Percentiles rank a stretch among this genome's conserved stretches.
Conservation (phyloP, 2,329 filamentous ascomycete species). For the Drechslerella stenobrocha region DNA sequence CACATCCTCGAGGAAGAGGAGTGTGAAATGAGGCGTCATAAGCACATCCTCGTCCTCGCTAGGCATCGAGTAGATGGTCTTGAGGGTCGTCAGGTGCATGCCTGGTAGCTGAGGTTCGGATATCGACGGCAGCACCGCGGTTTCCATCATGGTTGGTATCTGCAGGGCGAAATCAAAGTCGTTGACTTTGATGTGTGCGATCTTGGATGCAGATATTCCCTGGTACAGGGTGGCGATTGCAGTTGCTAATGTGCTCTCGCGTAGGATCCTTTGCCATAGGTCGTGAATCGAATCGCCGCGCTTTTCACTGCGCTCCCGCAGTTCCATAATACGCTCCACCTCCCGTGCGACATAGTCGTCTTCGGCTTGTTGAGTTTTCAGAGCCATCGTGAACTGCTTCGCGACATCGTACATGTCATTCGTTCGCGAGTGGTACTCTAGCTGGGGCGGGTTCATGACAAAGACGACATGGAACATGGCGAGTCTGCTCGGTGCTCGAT, state of each 20-base stretch:
- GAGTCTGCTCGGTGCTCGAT: slow-evolving; percentile 26
- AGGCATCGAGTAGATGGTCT: slow-evolving; percentile 72
- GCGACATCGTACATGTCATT: slow-evolving; percentile 84
- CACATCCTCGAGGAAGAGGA: slow-evolving; percentile 82
- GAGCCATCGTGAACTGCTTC: slow-evolving; percentile 86
- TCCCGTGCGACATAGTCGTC: slow-evolving; percentile 91
- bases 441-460: slow-evolving; percentile 75
- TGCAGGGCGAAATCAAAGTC: slow-evolving; percentile 66
- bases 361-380: slow-evolving; percentile 89
- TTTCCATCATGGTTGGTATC: slow-evolving; percentile 62
- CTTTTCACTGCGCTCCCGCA: slow-evolving; percentile 81
- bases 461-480: slow-evolving; percentile 96
- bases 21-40: slow-evolving; percentile 76
- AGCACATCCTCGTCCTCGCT: slow-evolving; percentile 69
- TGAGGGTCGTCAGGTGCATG: slow-evolving; percentile 71
- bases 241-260: slow-evolving; percentile 75
- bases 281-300: slow-evolving; percentile 57
- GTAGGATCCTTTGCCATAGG: slow-evolving; percentile 71
- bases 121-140: slow-evolving; percentile 50
- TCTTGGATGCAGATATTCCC: slow-evolving; percentile 78
- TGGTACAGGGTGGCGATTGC: slow-evolving; percentile 82
- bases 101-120: slow-evolving; percentile 52
- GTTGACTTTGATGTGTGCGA: slow-evolving; percentile 79
- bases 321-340: slow-evolving; percentile 75
- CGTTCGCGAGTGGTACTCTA: slow-evolving; percentile 72